phyloP scores from a whole-genome alignment of 768 basidiomycete genomes.

The Russula compacta region DNA sequence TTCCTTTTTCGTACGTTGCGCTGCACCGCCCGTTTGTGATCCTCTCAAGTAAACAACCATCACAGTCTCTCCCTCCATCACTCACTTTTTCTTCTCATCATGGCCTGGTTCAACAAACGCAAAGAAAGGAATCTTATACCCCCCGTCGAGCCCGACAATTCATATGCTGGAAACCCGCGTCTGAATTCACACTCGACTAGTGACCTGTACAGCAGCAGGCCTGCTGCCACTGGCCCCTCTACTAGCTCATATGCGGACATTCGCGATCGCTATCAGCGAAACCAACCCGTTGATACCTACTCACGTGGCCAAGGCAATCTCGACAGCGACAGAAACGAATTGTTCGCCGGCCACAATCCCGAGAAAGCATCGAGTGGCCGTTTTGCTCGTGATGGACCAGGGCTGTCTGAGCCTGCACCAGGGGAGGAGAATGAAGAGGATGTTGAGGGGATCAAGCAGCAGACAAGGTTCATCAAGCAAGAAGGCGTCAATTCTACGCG shows the following conservation, averaged over 20 bases:
- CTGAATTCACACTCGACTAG: slow-evolving; percentile 43
- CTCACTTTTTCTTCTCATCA: slow-evolving; percentile 18
- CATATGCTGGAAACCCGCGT: slow-evolving; percentile 28
- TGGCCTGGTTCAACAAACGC: slow-evolving; percentile 58
- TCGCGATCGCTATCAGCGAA: slow-evolving; percentile 42
- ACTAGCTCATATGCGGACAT: slow-evolving; percentile 1
- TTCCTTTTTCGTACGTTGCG: slow-evolving; percentile 1
- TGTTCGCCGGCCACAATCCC: slow-evolving; percentile 69
- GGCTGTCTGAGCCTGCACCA: slow-evolving; percentile 36
- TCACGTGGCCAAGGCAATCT: slow-evolving; percentile 51
- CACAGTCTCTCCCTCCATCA: not conserved
- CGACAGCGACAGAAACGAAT: slow-evolving; percentile 58
- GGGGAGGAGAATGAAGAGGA: slow-evolving; percentile 81
- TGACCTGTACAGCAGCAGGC: slow-evolving; percentile 39
- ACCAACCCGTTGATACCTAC: slow-evolving; percentile 51
- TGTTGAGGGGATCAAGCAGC: slow-evolving; percentile 89
- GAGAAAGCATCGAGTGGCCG: slow-evolving; percentile 49
- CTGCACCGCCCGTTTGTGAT: not conserved
- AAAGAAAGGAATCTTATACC: slow-evolving; percentile 61
- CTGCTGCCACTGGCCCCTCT: slow-evolving; percentile 18
- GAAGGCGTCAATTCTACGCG: slow-evolving; percentile 82
- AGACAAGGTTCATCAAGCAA: slow-evolving; percentile 83
- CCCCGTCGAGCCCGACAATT: slow-evolving; percentile 40
- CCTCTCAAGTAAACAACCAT: no score
- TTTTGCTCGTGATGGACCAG: slow-evolving; percentile 48